Conservation (phyloP, 805 yeast genomes). For the Wickerhamiella shivajii region DNA sequence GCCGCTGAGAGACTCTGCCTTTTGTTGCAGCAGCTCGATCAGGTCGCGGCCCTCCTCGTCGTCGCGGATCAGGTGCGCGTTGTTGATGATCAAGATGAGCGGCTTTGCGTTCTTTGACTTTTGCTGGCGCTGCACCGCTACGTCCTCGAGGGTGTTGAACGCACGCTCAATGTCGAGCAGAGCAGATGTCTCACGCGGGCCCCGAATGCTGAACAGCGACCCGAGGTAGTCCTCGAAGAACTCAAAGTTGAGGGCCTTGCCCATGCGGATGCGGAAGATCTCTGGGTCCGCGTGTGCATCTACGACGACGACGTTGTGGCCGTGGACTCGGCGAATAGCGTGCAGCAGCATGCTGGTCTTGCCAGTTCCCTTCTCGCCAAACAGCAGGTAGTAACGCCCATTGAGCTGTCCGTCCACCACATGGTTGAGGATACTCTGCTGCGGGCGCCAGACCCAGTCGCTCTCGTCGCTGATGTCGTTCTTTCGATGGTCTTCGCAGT, state of each 20-base stretch:
- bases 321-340: slow-evolving; percentile 48
- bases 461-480: slow-evolving; percentile 17
- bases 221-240: slow-evolving; percentile 76
- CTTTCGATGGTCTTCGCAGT: slow-evolving; percentile 39
- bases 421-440: slow-evolving; percentile 49
- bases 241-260: slow-evolving; percentile 58
- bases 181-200: slow-evolving; percentile 78
- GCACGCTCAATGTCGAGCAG: slow-evolving; percentile 72
- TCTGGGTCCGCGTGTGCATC: slow-evolving; percentile 84
- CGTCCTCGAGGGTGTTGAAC: slow-evolving; percentile 56
- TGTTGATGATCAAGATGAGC: slow-evolving; percentile 53
- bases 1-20: slow-evolving; percentile 66
- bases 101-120: slow-evolving; percentile 34
- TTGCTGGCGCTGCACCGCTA: slow-evolving; percentile 35
- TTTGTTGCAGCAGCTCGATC: slow-evolving; percentile 65
- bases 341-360: slow-evolving; percentile 64
- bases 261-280: slow-evolving; percentile 59
- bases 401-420: slow-evolving; percentile 46
- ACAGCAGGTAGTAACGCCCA: slow-evolving; percentile 56
- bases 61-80: slow-evolving; percentile 58
- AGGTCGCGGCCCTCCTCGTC: slow-evolving; percentile 60
- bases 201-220: slow-evolving; percentile 61
- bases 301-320: slow-evolving; percentile 49
- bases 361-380: slow-evolving; percentile 83
- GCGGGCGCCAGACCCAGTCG: slow-evolving; percentile 57